phyloP scores from a whole-genome alignment of 768 basidiomycete species.

The Suillus ampliporus region DNA sequence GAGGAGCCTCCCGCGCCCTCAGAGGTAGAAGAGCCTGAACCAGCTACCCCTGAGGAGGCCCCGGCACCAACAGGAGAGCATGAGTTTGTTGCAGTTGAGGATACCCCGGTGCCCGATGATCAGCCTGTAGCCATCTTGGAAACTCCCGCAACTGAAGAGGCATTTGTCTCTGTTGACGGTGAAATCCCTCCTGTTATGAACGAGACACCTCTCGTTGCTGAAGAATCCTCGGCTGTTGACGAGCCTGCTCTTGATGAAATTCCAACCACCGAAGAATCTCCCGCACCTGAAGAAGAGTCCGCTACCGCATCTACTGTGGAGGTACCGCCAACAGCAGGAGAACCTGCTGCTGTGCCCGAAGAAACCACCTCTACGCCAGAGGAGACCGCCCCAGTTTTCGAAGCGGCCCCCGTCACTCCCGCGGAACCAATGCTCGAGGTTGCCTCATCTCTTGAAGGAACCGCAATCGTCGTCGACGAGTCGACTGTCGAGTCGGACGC shows the following conservation, averaged over 20 bases:
- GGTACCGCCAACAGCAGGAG: not conserved
- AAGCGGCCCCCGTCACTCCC: not conserved
- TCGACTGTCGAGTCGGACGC: not conserved
- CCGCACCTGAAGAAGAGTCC: not conserved
- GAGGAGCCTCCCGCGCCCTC: slow-evolving; percentile 6
- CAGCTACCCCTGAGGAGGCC: not conserved
- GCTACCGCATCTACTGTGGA: not conserved
- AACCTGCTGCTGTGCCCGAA: not conserved
- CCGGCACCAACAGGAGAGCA: not conserved
- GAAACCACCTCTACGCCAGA: not conserved
- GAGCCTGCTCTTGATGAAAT: slow-evolving; percentile 10
- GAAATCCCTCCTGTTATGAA: slow-evolving; percentile 1
- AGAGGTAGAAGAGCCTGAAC: slow-evolving; percentile 9
- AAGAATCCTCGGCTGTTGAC: not conserved
- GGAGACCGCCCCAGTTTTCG: not conserved
- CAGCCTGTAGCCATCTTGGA: slow-evolving; percentile 12
- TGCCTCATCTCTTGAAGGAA: not conserved
- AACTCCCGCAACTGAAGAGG: not conserved
- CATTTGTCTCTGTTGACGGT: not conserved
- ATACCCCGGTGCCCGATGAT: slow-evolving; percentile 5
- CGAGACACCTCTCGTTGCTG: slow-evolving; percentile 9
- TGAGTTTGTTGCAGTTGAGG: slow-evolving; percentile 5
- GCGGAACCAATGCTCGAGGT: not conserved
- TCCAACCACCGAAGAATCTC: slow-evolving; percentile 8
- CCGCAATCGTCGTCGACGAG: not conserved